Evolutionary conservation across 371 early-diverging fungal species (phyloP).

Genomic region (Mucor mucedo): DNA sequence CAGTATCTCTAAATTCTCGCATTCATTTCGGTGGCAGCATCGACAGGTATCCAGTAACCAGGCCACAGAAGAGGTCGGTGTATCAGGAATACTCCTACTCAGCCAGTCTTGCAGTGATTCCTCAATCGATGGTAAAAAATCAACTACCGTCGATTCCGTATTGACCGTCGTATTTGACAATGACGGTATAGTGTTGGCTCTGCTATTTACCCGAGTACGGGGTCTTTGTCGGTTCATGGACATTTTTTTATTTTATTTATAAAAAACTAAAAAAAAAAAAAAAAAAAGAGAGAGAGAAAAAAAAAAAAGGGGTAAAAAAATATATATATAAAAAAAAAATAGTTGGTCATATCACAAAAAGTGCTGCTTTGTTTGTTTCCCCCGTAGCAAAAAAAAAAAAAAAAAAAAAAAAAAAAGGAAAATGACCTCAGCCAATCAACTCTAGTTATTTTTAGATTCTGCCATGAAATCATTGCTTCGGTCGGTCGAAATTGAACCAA

Average conservation of each 20-base stretch:
- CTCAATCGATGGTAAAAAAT: constrained; percentile 31
- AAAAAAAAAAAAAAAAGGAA: constrained; percentile 6
- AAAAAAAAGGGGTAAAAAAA: background rate
- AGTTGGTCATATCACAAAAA: constrained; percentile 12
- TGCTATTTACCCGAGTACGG: constrained; percentile 14
- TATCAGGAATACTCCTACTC: constrained; percentile 33
- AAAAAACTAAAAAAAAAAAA: constrained; percentile 4
- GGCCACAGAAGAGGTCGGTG: constrained; percentile 25
- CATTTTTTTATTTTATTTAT: constrained; percentile 16
- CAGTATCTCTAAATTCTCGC: constrained; percentile 34
- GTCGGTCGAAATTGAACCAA: constrained; percentile 3
- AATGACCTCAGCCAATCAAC: constrained; percentile 13
- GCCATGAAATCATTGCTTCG: background rate
- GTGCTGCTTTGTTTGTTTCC: constrained; percentile 6
- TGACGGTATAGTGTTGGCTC: constrained; percentile 19
- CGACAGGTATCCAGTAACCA: constrained; percentile 32
- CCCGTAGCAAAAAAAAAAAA: constrained; percentile 4
- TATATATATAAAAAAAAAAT: background rate
- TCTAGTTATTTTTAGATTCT: background rate
- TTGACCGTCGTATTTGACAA: constrained; percentile 15
- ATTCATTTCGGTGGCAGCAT: constrained; percentile 44
- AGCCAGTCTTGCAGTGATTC: constrained; percentile 52
- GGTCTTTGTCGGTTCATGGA: constrained; percentile 25
- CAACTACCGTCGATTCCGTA: constrained; percentile 2
- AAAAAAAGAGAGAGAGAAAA: constrained; percentile 1